Evolutionary conservation across 2,329 filamentous ascomycete genomes (phyloP).

Genomic region (Xylaria digitata): DNA sequence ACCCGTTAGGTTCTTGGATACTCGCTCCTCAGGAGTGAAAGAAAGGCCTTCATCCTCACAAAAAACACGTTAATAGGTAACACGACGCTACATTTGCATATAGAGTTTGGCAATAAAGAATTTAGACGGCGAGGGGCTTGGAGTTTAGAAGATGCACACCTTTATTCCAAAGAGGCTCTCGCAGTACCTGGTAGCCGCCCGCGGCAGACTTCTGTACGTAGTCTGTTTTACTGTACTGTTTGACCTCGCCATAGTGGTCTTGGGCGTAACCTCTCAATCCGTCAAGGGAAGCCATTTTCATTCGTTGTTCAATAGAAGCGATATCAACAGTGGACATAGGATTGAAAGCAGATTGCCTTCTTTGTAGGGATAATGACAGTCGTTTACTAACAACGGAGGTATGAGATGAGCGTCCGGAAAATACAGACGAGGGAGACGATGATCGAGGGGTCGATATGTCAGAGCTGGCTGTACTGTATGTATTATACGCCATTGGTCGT

Average conservation of each 20-base stretch:
- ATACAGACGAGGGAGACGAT: slow-evolving; percentile 62
- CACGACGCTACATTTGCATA: slow-evolving; percentile 7
- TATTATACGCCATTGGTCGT: slow-evolving; percentile 59
- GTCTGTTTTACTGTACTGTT: slow-evolving; percentile 65
- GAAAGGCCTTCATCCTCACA: slow-evolving; percentile 64
- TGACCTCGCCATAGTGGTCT: slow-evolving; percentile 66
- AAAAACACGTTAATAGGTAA: slow-evolving; percentile 21
- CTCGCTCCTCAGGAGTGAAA: slow-evolving; percentile 72
- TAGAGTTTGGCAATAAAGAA: slow-evolving; percentile 1
- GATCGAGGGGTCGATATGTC: slow-evolving; percentile 68
- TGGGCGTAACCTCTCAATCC: slow-evolving; percentile 70
- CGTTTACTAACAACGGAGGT: slow-evolving; percentile 65
- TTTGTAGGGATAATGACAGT: slow-evolving; percentile 61
- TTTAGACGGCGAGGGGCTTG: slow-evolving; percentile 32
- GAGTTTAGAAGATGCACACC: slow-evolving; percentile 57
- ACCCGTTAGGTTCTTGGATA: slow-evolving; percentile 73
- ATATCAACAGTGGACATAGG: slow-evolving; percentile 69
- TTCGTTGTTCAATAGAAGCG: slow-evolving; percentile 66
- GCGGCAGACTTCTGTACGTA: slow-evolving; percentile 65
- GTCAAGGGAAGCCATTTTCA: slow-evolving; percentile 71
- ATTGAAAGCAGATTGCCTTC: slow-evolving; percentile 64
- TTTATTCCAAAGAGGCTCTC: slow-evolving; percentile 74
- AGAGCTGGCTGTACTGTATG: slow-evolving; percentile 60
- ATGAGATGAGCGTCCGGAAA: slow-evolving; percentile 61
- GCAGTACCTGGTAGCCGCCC: slow-evolving; percentile 69